Base-by-base conservation (phyloP, 1,139 yeast genomes). In the Debaryomycetaceae sp. region DNA sequence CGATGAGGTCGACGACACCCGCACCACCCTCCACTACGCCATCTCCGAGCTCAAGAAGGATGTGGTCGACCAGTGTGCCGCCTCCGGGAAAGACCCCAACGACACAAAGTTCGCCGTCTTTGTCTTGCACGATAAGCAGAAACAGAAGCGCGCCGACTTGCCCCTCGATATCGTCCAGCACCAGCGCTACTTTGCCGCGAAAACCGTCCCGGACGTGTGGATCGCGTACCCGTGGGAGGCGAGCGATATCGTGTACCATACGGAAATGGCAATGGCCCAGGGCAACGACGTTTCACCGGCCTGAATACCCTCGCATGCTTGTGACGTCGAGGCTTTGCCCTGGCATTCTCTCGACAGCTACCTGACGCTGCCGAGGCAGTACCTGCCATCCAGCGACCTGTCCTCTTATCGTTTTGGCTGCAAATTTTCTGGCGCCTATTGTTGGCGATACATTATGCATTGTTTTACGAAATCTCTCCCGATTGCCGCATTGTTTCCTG, bases 151-250 rank as follows among this genome's bases (percentile, higher is more conserved):
- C 44, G 96, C 95, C 22, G 70, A 71, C 38, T 68, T 77, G 40
- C 85, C 85, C 16, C 65, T 58, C 32, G 78, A 70, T 16, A 72
- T 77, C 59, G 68, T 76, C 67, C 53, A 58, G 23, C 63, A 66
- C 27, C 80, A 79, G 32, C 75, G 82, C 53, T 87, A 87, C 57
- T 71, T 85, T 47, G 95, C 95, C 37, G 96, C 95, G 27, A 74
- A 90, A 57, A 72, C 83, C 27, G 90, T 85, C 25, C 93, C 87
- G 25, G 97, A 90, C 53, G 69, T 70, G 43, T 90, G 98, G 98
- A 86, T 85, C 46, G 96, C 96, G 26, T 90, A 90, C 55, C 97
- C 97, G 30, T 90, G 98, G 98, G 95, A 85, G 59, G 76, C 92
- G 20, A 68, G 69, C 35, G 95, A 87, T 58, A 90, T 87, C 52